A percentile compares a stretch with the other conserved stretches of the same genome.
phyloP scores from a whole-genome alignment of 2,329 filamentous ascomycete genomes.

The Xylariales sp. region DNA sequence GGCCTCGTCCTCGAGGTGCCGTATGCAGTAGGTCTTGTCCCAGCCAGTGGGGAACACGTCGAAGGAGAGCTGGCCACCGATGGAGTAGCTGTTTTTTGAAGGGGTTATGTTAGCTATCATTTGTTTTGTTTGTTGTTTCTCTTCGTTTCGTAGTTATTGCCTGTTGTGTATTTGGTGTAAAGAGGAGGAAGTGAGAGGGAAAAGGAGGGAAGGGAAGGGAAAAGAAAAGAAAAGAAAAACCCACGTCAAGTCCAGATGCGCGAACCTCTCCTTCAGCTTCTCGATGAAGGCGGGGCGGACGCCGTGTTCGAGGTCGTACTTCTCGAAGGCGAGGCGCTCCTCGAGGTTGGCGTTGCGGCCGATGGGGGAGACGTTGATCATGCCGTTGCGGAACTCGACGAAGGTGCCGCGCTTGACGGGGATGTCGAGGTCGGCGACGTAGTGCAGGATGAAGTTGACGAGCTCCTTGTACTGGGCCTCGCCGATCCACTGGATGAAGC shows the following conservation, averaged over 20 bases:
- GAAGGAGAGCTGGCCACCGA: constrained; percentile 97
- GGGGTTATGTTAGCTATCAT: constrained; percentile 1
- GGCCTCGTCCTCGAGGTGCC: constrained; percentile 85
- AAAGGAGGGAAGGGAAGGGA: constrained; percentile 7
- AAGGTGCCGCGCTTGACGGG: constrained; percentile 88
- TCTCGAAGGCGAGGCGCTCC: constrained; percentile 86
- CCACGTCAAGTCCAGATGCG: constrained; percentile 84
- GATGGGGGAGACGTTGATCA: constrained; percentile 87
- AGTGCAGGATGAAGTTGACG: constrained; percentile 80
- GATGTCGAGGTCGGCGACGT: constrained; percentile 85
- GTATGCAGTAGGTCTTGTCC: constrained; percentile 98
- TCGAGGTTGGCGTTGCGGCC: constrained; percentile 85
- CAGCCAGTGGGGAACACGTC: constrained; percentile 96
- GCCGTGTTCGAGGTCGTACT: constrained; percentile 81
- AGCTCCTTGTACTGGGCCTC: constrained; percentile 85
- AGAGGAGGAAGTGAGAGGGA: background rate
- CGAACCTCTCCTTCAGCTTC: constrained; percentile 82
- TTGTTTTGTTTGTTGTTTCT: background rate
- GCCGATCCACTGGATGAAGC: constrained; percentile 92
- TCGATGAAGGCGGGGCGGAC: constrained; percentile 82
- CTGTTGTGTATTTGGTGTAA: background rate
- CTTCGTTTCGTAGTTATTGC: background rate
- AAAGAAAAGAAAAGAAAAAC: constrained; percentile 51
- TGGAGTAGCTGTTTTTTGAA: constrained; percentile 74
- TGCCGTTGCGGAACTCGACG: constrained; percentile 89